A percentile compares a stretch with the other conserved stretches of the same genome.
Evolutionary conservation across 2,329 filamentous ascomycete genomes (phyloP).

Genomic region (Ramichloridium luteum): DNA sequence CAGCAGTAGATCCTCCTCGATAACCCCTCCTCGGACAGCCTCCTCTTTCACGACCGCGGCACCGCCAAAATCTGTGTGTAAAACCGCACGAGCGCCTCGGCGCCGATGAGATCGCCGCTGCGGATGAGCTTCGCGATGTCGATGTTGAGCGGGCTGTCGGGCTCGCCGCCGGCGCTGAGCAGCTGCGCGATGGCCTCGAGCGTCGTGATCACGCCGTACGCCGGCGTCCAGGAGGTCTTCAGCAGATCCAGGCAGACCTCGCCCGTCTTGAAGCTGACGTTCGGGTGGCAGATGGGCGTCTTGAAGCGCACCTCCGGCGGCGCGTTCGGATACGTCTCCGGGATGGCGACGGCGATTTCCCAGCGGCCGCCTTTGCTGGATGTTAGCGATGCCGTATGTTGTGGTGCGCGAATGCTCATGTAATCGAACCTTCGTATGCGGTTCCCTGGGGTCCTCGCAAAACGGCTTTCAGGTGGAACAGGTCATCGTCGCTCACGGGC

Average conservation of each 20-base stretch:
- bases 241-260: slow-evolving; percentile 92
- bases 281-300: slow-evolving; percentile 79
- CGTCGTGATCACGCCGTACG: slow-evolving; percentile 67
- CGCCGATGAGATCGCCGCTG: slow-evolving; percentile 55
- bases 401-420: background rate
- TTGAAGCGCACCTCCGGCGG: slow-evolving; percentile 69
- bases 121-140: slow-evolving; percentile 62
- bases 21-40: background rate
- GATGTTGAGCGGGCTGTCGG: slow-evolving; percentile 66
- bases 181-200: slow-evolving; percentile 62
- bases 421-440: slow-evolving; percentile 45
- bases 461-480: slow-evolving; percentile 49
- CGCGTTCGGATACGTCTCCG: slow-evolving; percentile 62
- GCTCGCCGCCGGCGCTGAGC: slow-evolving; percentile 48
- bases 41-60: slow-evolving; percentile 5
- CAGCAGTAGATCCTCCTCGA: background rate
- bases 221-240: slow-evolving; percentile 64
- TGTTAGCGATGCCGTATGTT: too few species aligned
- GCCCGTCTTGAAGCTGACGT: slow-evolving; percentile 60
- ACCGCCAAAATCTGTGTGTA: slow-evolving; percentile 46
- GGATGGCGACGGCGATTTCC: slow-evolving; percentile 67
- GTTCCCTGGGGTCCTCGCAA: slow-evolving; percentile 47
- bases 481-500: slow-evolving; percentile 43
- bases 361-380: slow-evolving; percentile 54
- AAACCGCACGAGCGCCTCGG: slow-evolving; percentile 57